phyloP scores from a whole-genome alignment of 2,329 filamentous ascomycete genomes.

The Huntiella savannae region DNA sequence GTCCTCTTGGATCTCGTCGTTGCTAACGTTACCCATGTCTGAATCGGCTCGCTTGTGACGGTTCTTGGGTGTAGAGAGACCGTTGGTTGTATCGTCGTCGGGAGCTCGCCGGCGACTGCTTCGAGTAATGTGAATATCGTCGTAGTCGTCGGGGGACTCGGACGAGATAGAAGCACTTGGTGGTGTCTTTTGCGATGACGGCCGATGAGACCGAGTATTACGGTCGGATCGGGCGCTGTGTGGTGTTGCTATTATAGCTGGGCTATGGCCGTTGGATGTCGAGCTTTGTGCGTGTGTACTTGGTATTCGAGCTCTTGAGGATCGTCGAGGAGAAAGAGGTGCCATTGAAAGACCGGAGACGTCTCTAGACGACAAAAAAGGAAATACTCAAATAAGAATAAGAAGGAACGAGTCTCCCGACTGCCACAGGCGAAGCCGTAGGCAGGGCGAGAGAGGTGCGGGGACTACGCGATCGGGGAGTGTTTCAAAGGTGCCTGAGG shows the following conservation, averaged over 20 bases:
- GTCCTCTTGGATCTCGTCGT: slow-evolving; percentile 58
- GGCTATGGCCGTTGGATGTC: slow-evolving; percentile 17
- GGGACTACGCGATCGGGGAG: no score
- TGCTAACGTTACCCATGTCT: slow-evolving; percentile 39
- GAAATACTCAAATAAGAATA: neutral
- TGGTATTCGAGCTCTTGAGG: slow-evolving; percentile 70
- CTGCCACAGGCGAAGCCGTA: neutral
- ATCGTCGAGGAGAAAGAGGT: slow-evolving; percentile 59
- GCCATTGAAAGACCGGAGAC: slow-evolving; percentile 28
- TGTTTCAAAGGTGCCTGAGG: neutral
- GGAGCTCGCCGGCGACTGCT: slow-evolving; percentile 63
- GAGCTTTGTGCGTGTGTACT: slow-evolving; percentile 47
- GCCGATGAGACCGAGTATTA: slow-evolving; percentile 46
- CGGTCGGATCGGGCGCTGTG: slow-evolving; percentile 62
- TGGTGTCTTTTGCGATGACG: slow-evolving; percentile 54
- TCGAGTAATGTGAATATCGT: slow-evolving; percentile 52
- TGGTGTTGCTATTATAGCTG: slow-evolving; percentile 46
- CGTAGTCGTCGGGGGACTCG: slow-evolving; percentile 45
- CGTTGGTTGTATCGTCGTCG: slow-evolving; percentile 29
- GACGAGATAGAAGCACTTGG: slow-evolving; percentile 56
- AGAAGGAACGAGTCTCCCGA: neutral
- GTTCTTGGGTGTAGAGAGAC: slow-evolving; percentile 12
- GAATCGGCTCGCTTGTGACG: slow-evolving; percentile 21
- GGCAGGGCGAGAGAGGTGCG: no score
- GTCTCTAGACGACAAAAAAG: neutral